These are phyloP conservation scores for Yamadazyma dushanensis DNA, from an alignment of 1,139 yeast species.

Conservation along the genomic window DNA sequence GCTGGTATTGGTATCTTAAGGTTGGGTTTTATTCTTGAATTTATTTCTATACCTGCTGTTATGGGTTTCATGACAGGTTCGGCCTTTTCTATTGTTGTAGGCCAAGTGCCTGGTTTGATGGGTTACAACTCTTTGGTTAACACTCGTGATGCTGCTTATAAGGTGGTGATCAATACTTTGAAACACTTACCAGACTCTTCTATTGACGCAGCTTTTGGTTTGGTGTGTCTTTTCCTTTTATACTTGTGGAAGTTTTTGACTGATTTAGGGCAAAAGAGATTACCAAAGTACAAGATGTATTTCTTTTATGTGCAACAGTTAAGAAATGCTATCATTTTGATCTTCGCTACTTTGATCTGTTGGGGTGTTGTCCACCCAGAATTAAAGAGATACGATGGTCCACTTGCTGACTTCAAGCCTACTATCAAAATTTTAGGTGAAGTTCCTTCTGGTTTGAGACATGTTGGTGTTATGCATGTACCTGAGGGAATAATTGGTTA, in stretches of 20 bases:
- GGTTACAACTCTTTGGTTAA: constrained; percentile 68
- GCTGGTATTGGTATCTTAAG: constrained; percentile 80
- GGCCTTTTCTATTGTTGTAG: constrained; percentile 75
- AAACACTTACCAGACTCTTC: constrained; percentile 68
- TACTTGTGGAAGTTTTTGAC: constrained; percentile 63
- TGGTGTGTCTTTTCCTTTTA: constrained; percentile 67
- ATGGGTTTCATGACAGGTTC: constrained; percentile 96
- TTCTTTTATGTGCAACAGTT: constrained; percentile 74
- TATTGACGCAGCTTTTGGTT: constrained; percentile 87
- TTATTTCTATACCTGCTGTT: constrained; percentile 89
- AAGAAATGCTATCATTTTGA: constrained; percentile 78
- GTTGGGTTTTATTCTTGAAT: constrained; percentile 84
- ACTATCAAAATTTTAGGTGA: constrained; percentile 68
- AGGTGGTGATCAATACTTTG: constrained; percentile 68
- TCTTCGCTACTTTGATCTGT: constrained; percentile 68
- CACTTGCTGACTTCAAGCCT: constrained; percentile 32
- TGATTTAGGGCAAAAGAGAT: constrained; percentile 61
- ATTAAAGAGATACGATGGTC: constrained; percentile 49
- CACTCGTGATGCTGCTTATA: constrained; percentile 70
- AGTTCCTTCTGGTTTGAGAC: constrained; percentile 79
- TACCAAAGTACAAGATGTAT: constrained; percentile 55
- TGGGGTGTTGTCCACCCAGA: constrained; percentile 77
- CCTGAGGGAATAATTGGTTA: constrained; percentile 62
- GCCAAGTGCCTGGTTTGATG: constrained; percentile 87
- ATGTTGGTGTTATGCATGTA: constrained; percentile 71